Base-by-base conservation (phyloP, 1,139 yeast species). In the Lodderomyces elongisporus region DNA sequence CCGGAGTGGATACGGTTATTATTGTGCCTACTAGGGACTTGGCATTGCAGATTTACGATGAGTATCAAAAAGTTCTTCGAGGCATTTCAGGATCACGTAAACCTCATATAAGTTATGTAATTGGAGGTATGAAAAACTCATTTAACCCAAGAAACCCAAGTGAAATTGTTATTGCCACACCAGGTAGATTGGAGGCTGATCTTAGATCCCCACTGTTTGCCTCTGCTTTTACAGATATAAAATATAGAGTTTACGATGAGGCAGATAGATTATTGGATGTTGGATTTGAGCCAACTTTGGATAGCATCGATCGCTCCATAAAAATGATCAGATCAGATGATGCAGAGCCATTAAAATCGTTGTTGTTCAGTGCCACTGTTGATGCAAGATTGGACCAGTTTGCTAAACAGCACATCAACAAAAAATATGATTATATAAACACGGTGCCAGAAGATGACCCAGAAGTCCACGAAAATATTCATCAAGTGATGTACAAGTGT, bases 1-100 rank as follows among this genome's bases (percentile, higher is more conserved):
- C 7, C 10, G 22, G 10, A 10, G 77, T 76, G 2, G 65, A 69
- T 39, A 74, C 89, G 16, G 70, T 89, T 37, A 77, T 89, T 18
- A 71, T 89, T 40, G 82, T 94, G 1, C 97, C 97, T 29, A 88
- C 97, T 5, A 77, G 97, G 62, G 96, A 89, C 58, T 70, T 89
- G 48, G 96, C 96, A 8, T 69, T 75, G 48, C 97, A 89, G 59
- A 87, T 85, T 46, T 75, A 78, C 43, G 72, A 72, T 32, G 95
- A 88, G 45, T 63, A 78, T 35, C 58, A 64, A 32, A 77, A 74
- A 43, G 58, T 78, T 9, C 40, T 51, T 15, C 34, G 39, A 3
- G 35, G 43, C 10, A 42, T 60, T 25, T 51, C 56, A 1, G 41
- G 42, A 14, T 39, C 45, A 27, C 15, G 8, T 3, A 20, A 24